Conservation (phyloP, 495 filamentous ascomycete genomes). For the Thozetella sp. region DNA sequence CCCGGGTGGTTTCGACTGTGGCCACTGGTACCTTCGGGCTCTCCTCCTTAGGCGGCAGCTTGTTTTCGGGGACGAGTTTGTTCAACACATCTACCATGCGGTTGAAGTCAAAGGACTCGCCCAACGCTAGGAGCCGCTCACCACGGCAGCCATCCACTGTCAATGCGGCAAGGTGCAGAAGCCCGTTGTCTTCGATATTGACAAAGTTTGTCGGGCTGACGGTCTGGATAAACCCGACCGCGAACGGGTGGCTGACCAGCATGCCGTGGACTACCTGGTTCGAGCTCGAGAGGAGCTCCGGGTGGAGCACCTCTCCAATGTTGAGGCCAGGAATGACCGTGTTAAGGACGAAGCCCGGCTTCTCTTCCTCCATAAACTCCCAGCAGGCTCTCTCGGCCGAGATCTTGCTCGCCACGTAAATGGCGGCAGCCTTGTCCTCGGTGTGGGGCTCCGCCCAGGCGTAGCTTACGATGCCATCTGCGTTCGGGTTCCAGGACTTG, state of each 20-base stretch:
- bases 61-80: neutral
- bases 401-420: neutral
- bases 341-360: neutral
- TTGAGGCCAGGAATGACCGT: neutral
- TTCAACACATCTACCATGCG: neutral
- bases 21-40: neutral
- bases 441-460: neutral
- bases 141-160: neutral
- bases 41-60: neutral
- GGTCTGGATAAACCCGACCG: neutral
- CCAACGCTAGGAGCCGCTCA: neutral
- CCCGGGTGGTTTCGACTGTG: neutral
- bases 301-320: neutral
- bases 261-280: neutral
- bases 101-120: neutral
- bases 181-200: neutral
- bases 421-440: neutral
- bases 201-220: neutral
- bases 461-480: neutral
- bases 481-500: neutral
- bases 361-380: neutral
- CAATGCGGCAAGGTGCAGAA: neutral
- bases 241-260: neutral
- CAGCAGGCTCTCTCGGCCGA: neutral
- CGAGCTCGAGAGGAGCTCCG: neutral